Conservation (phyloP, 78 protist species). For the Tieghemostelium lacteum region DNA sequence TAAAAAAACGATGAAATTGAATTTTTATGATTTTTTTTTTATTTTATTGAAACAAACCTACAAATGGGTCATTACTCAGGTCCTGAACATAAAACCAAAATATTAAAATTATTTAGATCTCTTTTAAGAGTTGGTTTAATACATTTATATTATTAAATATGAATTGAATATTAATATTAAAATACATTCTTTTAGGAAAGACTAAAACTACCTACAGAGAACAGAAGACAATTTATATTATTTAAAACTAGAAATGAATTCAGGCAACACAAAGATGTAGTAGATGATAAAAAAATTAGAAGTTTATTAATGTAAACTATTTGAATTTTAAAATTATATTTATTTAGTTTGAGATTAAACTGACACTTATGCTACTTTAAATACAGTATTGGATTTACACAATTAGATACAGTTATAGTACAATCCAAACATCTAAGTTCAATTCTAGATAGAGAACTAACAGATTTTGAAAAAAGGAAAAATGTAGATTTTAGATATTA, state of each 20-base stretch:
- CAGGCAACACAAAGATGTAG: constrained; percentile 31
- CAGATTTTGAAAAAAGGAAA: constrained; percentile 29
- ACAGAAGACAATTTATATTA: constrained; percentile 68
- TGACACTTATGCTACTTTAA: neutral
- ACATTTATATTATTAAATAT: neutral
- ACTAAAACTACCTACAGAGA: constrained; percentile 57
- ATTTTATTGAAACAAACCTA: too few relatives aligned
- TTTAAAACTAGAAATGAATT: constrained; percentile 59
- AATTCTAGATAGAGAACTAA: constrained; percentile 58
- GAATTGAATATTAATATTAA: neutral
- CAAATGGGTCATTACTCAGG: too few relatives aligned
- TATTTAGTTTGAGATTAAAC: neutral
- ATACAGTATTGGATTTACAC: constrained; percentile 61
- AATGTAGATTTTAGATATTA: neutral
- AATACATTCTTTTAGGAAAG: constrained; percentile 26
- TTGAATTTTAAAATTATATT: neutral
- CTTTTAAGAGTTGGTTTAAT: constrained; percentile 14
- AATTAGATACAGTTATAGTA: constrained; percentile 66
- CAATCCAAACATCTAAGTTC: constrained; percentile 58
- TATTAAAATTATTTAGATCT: constrained; percentile 52
- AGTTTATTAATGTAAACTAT: constrained; percentile 43
- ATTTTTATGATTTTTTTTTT: too few relatives aligned
- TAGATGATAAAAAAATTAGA: constrained; percentile 31
- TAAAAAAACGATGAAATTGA: too few relatives aligned
- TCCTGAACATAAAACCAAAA: constrained; percentile 31